Evolutionary conservation across 768 basidiomycete genomes (phyloP).

Genomic region (Mycena rosella): DNA sequence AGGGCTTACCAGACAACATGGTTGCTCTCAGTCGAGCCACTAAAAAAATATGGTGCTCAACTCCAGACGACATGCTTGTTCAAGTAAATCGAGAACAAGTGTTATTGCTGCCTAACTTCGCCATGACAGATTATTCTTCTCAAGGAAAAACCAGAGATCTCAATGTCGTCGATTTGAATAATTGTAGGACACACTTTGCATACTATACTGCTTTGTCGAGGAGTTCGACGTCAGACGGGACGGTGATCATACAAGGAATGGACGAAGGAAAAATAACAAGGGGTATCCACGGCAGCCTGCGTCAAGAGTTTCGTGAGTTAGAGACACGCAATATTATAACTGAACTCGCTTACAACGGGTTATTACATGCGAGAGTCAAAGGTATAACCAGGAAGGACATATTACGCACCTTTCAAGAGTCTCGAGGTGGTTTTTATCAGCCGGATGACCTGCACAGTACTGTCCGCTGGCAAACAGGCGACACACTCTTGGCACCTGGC

Average conservation of each 20-base stretch:
- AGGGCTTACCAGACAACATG: constrained; percentile 47
- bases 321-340: constrained; percentile 53
- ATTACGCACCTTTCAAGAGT: constrained; percentile 39
- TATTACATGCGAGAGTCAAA: constrained; percentile 32
- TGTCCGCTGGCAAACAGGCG: neutral
- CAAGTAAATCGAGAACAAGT: constrained; percentile 42
- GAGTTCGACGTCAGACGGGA: constrained; percentile 38
- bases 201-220: constrained; percentile 50
- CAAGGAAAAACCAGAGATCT: constrained; percentile 47
- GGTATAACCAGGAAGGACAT: constrained; percentile 36
- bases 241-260: constrained; percentile 45
- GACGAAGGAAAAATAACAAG: constrained; percentile 42
- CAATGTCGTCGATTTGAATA: constrained; percentile 45
- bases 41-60: constrained; percentile 16
- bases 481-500: neutral
- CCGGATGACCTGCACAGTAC: neutral
- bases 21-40: constrained; percentile 38
- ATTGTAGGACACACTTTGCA: constrained; percentile 40
- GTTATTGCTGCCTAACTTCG: constrained; percentile 44
- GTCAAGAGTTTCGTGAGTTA: constrained; percentile 51
- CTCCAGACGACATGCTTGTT: constrained; percentile 33
- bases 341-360: constrained; percentile 35
- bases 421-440: constrained; percentile 37
- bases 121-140: constrained; percentile 51
- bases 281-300: constrained; percentile 41